These are phyloP conservation scores for Anthracocystis walkeri DNA, from an alignment of 1,284 basidiomycete species.

Conservation along the genomic window DNA sequence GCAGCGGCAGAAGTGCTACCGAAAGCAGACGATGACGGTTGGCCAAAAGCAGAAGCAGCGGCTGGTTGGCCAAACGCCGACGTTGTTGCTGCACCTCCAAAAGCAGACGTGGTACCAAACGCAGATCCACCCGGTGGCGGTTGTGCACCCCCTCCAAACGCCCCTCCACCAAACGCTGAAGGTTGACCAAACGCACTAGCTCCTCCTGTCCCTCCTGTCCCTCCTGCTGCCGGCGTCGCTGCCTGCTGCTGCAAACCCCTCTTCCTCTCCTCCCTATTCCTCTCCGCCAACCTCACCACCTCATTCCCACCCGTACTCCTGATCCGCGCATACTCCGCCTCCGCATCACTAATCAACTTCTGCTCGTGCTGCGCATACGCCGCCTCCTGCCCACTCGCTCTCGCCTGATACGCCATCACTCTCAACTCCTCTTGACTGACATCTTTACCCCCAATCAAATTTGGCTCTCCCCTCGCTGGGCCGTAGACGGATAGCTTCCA, in stretches of 20 bases:
- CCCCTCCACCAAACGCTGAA: slow-evolving; percentile 18
- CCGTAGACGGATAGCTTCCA: slow-evolving; percentile 88
- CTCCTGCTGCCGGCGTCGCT: neutral
- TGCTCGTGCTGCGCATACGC: slow-evolving; percentile 45
- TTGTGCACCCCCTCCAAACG: neutral
- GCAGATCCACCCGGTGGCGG: slow-evolving; percentile 6
- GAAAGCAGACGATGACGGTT: slow-evolving; percentile 10
- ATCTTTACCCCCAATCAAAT: slow-evolving; percentile 78
- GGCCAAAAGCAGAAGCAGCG: slow-evolving; percentile 11
- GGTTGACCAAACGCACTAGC: slow-evolving; percentile 34
- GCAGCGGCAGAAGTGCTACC: slow-evolving; percentile 16
- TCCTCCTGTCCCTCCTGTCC: neutral
- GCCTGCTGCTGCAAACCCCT: slow-evolving; percentile 20
- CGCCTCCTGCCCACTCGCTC: slow-evolving; percentile 32
- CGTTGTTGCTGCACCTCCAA: neutral
- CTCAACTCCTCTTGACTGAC: slow-evolving; percentile 84
- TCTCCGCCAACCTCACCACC: slow-evolving; percentile 27
- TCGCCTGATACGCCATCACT: slow-evolving; percentile 51
- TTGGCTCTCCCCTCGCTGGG: slow-evolving; percentile 80
- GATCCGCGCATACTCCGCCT: slow-evolving; percentile 22
- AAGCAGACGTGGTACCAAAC: slow-evolving; percentile 7
- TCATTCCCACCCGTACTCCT: slow-evolving; percentile 11
- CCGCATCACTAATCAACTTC: slow-evolving; percentile 34
- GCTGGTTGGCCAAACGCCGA: slow-evolving; percentile 22
- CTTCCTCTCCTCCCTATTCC: slow-evolving; percentile 41